Conservation (phyloP, 805 yeast genomes). For the Kazachstania kunashirensis region DNA sequence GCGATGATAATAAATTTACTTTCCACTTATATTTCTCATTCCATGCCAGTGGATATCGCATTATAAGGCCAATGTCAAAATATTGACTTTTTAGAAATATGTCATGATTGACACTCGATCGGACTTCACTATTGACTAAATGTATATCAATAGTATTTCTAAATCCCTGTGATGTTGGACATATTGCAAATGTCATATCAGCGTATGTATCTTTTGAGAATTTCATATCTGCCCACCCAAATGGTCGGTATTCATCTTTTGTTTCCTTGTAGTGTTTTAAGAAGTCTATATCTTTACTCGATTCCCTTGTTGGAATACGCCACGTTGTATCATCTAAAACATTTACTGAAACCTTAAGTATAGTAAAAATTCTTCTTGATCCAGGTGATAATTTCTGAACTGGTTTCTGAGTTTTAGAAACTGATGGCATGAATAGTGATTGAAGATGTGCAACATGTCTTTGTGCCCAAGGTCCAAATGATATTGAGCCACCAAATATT, state of each 20-base stretch:
- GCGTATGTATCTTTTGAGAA: conserved; percentile 45
- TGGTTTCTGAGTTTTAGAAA: conserved; percentile 47
- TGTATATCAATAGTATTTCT: conserved; percentile 38
- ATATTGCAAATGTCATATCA: conserved; percentile 37
- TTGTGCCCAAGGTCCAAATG: conserved; percentile 96
- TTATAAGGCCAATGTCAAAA: conserved; percentile 44
- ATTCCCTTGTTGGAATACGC: conserved; percentile 76
- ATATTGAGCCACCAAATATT: conserved; percentile 52
- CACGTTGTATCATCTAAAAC: conserved; percentile 57
- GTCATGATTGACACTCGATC: conserved; percentile 86
- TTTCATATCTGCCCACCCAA: conserved; percentile 86
- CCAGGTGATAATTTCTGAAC: conserved; percentile 39
- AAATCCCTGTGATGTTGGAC: conserved; percentile 50
- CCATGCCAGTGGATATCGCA: conserved; percentile 75
- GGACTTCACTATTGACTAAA: conserved; percentile 48
- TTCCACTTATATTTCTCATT: conserved; percentile 68
- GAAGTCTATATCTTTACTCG: conserved; percentile 58
- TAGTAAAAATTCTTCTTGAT: conserved; percentile 42
- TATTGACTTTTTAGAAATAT: conserved; percentile 52
- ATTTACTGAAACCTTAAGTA: conserved; percentile 45
- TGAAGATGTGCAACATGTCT: conserved; percentile 65
- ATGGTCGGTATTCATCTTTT: conserved; percentile 47
- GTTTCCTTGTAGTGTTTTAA: conserved; percentile 25
- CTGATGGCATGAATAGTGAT: conserved; percentile 54
- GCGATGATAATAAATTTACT: conserved; percentile 43